phyloP scores from a whole-genome alignment of 768 basidiomycete genomes.

The Collybia nuda region DNA sequence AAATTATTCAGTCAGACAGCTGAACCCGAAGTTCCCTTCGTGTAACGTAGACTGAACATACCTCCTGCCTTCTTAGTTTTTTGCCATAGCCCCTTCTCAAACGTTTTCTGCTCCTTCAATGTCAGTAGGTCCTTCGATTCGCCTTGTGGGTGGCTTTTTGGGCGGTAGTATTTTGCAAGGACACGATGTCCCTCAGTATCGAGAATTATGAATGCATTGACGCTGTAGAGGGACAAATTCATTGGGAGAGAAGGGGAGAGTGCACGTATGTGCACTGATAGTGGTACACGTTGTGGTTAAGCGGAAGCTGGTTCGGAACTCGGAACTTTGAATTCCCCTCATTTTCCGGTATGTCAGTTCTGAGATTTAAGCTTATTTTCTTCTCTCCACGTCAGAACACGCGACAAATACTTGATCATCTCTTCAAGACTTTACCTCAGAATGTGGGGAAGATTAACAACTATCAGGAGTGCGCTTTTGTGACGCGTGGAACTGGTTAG shows the following conservation, averaged over 20 bases:
- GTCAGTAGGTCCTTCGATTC: conserved; percentile 63
- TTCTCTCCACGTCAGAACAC: conserved; percentile 37
- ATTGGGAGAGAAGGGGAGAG: conserved; percentile 23
- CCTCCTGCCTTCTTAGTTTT: conserved; percentile 95
- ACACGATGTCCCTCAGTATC: conserved; percentile 96
- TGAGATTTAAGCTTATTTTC: conserved; percentile 51
- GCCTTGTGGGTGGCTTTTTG: conserved; percentile 63
- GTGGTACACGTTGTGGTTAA: too few relatives aligned
- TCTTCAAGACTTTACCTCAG: conserved; percentile 46
- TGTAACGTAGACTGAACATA: conserved; percentile 32
- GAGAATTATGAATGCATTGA: conserved; percentile 86
- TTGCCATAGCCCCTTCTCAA: conserved; percentile 93
- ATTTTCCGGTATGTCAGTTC: conserved; percentile 3
- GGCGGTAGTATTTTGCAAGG: conserved; percentile 91
- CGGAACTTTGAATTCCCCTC: conserved; percentile 35
- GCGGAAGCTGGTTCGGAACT: too few relatives aligned
- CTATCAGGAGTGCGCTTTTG: conserved; percentile 56
- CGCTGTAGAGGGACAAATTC: conserved; percentile 88
- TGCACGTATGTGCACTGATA: too few relatives aligned
- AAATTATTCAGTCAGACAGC: background rate
- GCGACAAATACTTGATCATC: conserved; percentile 30
- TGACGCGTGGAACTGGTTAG: conserved; percentile 52
- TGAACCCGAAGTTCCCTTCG: background rate
- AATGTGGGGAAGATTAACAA: conserved; percentile 50
- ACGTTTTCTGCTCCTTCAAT: conserved; percentile 90